A percentile compares a stretch with the other conserved stretches of the same genome.
phyloP scores from a whole-genome alignment of 2,329 filamentous ascomycete genomes.

The Epichloe gansuensis region DNA sequence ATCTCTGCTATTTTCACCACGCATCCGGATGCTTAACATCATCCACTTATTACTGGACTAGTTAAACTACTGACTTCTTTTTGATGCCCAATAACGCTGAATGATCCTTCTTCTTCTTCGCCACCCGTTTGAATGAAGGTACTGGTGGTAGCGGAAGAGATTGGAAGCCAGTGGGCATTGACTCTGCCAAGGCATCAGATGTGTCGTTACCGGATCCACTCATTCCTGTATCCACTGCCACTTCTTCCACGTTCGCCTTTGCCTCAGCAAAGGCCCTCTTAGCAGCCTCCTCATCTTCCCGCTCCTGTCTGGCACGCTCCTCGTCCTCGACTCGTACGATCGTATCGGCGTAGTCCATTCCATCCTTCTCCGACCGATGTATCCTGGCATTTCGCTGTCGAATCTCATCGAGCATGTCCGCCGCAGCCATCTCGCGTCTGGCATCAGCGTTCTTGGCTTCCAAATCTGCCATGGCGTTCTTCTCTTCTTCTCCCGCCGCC shows the following conservation, averaged over 20 bases:
- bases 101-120: constrained; percentile 81
- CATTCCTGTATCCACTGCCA: not conserved
- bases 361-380: constrained; percentile 60
- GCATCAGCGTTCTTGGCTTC: constrained; percentile 90
- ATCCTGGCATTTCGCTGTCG: constrained; percentile 79
- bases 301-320: constrained; percentile 53
- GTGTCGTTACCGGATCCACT: not conserved
- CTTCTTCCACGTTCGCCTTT: constrained; percentile 39
- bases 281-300: constrained; percentile 74
- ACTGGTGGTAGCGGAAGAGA: constrained; percentile 18
- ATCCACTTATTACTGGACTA: too few species aligned
- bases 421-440: constrained; percentile 90
- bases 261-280: constrained; percentile 60
- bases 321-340: constrained; percentile 43
- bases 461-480: constrained; percentile 87
- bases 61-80: constrained; percentile 55
- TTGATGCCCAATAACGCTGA: constrained; percentile 70
- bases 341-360: constrained; percentile 44
- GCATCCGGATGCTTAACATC: too few species aligned
- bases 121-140: constrained; percentile 57
- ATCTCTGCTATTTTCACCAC: too few species aligned
- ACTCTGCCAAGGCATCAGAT: constrained; percentile 11
- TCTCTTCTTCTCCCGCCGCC: constrained; percentile 52
- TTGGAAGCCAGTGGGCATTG: constrained; percentile 13
- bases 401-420: constrained; percentile 92